Base-by-base conservation (phyloP, 2,329 filamentous ascomycete species). In the Cyphellophora europaea region DNA sequence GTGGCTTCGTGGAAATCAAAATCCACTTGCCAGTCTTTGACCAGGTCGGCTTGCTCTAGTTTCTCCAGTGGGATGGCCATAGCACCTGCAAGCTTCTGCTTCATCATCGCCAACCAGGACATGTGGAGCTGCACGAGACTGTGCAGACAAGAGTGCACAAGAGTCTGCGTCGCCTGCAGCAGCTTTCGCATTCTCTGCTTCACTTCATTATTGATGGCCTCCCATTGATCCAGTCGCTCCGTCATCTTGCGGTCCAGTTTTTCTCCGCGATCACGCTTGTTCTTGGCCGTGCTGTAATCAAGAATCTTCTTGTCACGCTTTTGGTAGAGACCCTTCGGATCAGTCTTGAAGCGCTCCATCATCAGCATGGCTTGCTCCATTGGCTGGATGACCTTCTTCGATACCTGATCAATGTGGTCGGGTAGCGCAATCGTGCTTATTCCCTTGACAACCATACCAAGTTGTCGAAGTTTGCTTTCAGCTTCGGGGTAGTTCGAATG, bases 391-490 rank as follows among this genome's bases (percentile, higher is more conserved):
- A 41, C 35, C 17, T 28, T 31, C 14, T 36, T 34, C 40, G 32
- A 39, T 72, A 72, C 64, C 27, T 45, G 38, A 16, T 48, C 45
- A 27, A 88, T 79, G 67, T 95, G 88, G 48, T 89, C 82, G 41
- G 87, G 82, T 14, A 96, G 67, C 4, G 83, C 82, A 44, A 87
- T 75, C 41, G 79, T 82, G 51, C 88, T 79, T 45, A 96, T 77
- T 50, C 95, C 88, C 45, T 83, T 76, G 61, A 93, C 83, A 19
- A 82, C 82, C 52, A 87, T 77, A 47, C 87, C 89, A 59, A 94
- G 91, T 42, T 81, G 83, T 32, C 87, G 82, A 85, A 89, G 96
- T 56, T 93, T 93, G 66, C 82, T 88, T 59, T 95, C 88, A 27
- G 93, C 66, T 56, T 96, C 88, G 1, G 85, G 79, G 55, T 86